These are phyloP conservation scores for Boletellus ananas DNA, from an alignment of 768 basidiomycete genomes.

Conservation along the genomic window DNA sequence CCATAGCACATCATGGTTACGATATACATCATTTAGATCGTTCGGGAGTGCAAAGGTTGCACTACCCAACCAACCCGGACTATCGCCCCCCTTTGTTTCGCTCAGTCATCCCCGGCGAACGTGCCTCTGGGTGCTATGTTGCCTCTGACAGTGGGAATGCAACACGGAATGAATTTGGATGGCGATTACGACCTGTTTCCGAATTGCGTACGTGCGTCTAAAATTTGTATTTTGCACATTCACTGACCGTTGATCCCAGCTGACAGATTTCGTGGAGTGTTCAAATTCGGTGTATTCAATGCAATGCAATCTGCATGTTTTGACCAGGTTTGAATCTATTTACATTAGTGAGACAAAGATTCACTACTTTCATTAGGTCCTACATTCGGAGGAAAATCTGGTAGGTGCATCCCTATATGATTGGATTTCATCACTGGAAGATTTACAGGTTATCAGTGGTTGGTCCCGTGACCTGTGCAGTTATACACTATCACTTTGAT, in stretches of 20 bases:
- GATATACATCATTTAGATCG: not conserved
- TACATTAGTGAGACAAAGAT: not conserved
- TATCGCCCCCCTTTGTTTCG: not conserved
- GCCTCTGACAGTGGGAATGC: conserved; percentile 2
- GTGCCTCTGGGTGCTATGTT: not conserved
- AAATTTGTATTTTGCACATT: not conserved
- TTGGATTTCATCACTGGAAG: conserved; percentile 8
- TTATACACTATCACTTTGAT: conserved; percentile 3
- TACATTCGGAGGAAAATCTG: conserved; percentile 59
- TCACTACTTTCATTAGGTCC: conserved; percentile 41
- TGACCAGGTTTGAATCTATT: conserved; percentile 47
- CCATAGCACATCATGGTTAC: conserved; percentile 4
- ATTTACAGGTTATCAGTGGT: conserved; percentile 68
- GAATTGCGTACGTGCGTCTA: conserved; percentile 53
- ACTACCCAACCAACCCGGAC: not conserved
- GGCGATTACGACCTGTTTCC: conserved; percentile 64
- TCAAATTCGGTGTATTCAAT: conserved; percentile 91
- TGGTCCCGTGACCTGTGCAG: conserved; percentile 11
- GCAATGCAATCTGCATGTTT: conserved; percentile 85
- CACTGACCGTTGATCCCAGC: conserved; percentile 44
- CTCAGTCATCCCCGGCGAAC: not conserved
- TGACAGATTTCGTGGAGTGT: conserved; percentile 73
- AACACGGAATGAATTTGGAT: conserved; percentile 41
- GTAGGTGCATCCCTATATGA: conserved; percentile 33
- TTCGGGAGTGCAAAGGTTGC: not conserved